Evolutionary conservation across 345 rosid species (phyloP), one percentile per base, ranked within the genome.

Genomic region (Crucihimalaya himalaica): DNA sequence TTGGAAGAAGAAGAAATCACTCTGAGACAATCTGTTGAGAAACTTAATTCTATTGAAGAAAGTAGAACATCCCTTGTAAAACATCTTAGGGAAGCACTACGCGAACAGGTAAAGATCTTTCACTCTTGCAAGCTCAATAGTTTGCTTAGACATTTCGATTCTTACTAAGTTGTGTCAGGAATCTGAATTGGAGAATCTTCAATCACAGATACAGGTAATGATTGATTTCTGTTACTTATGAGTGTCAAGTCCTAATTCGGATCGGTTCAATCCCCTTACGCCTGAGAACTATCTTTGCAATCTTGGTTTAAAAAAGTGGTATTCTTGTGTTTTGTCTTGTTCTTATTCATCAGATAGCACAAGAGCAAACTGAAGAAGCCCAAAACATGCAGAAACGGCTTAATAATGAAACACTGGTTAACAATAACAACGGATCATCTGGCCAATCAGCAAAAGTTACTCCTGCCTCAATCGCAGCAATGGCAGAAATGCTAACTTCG

Each of bases 401-500:
- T 27, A 48, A 71, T 15, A 85, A 79, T 3, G 60, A 63, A 28
- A 42, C 82, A 13, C 16, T 19, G n/a, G 68, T 23, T 15, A 61
- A 53, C 14, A 81, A 83, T 68, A 23, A 75, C 64, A 78, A 83
- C 46, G 47, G 72, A 39, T 71, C 72, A 74, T 80, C 78, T 28
- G 85, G 77, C 62, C 85, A 88, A 68, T 60, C 90, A 4, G 79
- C 86, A 20, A 86, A 68, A 84, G 78, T 72, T 71, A 87, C 88
- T 0, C 85, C 97, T 67, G 96, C 97, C 46, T 85, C 87, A 19
- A 83, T 93, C 73, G 98, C 97, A 68, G 98, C 97, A 1, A 91
- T 89, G 90, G 70, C 70, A 8, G 70, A 65, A 20, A 65, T 54
- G 70, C 87, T 93, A 75, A 97, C 92, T 12, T 93, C 98, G 23